These are phyloP conservation scores for Tripterygium wilfordii DNA, from an alignment of 177 flowering plant genomes.

Conservation along the genomic window DNA sequence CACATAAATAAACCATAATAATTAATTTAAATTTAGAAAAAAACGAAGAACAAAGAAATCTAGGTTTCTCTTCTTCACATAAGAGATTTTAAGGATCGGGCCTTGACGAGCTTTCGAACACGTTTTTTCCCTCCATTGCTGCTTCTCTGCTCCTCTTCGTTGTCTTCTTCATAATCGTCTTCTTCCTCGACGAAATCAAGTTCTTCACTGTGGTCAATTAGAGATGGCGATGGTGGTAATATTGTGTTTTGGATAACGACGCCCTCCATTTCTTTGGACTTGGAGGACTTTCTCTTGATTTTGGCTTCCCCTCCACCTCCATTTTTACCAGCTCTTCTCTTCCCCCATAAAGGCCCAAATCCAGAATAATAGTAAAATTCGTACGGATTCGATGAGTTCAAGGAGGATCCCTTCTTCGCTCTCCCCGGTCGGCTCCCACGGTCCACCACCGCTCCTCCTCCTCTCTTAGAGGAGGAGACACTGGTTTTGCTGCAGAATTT, in stretches of 20 bases:
- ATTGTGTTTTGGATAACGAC: not conserved
- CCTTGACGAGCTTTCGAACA: conserved; percentile 62
- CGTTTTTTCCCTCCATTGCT: conserved; percentile 29
- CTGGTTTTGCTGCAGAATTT: not conserved
- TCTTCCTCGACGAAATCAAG: conserved; percentile 13
- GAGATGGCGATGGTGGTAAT: not conserved
- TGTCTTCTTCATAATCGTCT: conserved; percentile 27
- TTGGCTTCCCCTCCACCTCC: not conserved
- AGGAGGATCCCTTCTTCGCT: conserved; percentile 6
- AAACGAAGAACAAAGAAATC: no score
- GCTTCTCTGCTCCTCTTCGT: no score
- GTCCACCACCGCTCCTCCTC: not conserved
- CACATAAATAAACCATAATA: not conserved
- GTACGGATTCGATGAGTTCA: conserved; percentile 21
- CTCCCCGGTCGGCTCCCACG: conserved; percentile 16
- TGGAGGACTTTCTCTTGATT: not conserved
- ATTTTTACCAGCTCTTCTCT: conserved; percentile 32
- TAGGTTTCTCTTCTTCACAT: conserved; percentile 25
- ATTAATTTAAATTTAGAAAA: not conserved
- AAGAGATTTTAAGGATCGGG: conserved; percentile 67
- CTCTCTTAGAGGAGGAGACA: no score
- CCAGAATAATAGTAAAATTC: conserved; percentile 77
- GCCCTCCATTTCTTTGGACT: no score
- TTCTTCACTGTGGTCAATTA: conserved; percentile 1
- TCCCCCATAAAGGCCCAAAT: conserved; percentile 80